phyloP scores from a whole-genome alignment of 148 eudicot genomes.

The Rhododendron molle region DNA sequence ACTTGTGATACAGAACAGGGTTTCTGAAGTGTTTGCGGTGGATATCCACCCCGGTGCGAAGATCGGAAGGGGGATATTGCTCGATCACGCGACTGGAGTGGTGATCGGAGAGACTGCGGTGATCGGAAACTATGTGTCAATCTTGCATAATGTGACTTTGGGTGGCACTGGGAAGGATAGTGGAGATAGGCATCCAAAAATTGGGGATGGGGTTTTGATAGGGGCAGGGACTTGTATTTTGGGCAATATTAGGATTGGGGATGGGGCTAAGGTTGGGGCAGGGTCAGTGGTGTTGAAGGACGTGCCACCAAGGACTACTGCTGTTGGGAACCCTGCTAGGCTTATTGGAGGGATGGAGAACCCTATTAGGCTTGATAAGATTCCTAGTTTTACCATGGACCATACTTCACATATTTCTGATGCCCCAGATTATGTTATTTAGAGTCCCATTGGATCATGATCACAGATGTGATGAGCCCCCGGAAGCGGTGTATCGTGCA shows the following conservation, averaged over 20 bases:
- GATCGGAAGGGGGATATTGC: slow-evolving; percentile 62
- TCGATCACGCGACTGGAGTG: slow-evolving; percentile 80
- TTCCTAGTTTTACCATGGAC: slow-evolving; percentile 74
- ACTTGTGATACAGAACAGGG: slow-evolving; percentile 53
- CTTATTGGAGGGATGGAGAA: slow-evolving; percentile 66
- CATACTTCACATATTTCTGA: slow-evolving; percentile 58
- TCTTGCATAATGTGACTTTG: slow-evolving; percentile 73
- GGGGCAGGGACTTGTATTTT: slow-evolving; percentile 81
- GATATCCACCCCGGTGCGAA: slow-evolving; percentile 83
- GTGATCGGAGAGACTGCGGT: slow-evolving; percentile 82
- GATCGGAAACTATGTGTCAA: slow-evolving; percentile 69
- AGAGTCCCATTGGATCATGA: not conserved
- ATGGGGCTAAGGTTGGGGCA: slow-evolving; percentile 82
- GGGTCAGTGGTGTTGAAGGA: slow-evolving; percentile 70
- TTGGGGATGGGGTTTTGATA: slow-evolving; percentile 74
- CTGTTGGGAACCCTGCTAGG: slow-evolving; percentile 83
- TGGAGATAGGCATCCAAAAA: slow-evolving; percentile 75
- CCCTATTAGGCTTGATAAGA: slow-evolving; percentile 42
- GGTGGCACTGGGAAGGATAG: slow-evolving; percentile 69
- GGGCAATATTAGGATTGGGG: slow-evolving; percentile 68
- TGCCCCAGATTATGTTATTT: slow-evolving; percentile 72
- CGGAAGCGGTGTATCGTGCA: not conserved
- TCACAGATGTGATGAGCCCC: not conserved
- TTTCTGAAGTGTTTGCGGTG: slow-evolving; percentile 67
- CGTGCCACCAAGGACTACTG: slow-evolving; percentile 59